Evolutionary conservation across 2,329 filamentous ascomycete species (phyloP).

Genomic region (Pseudopithomyces maydicus): DNA sequence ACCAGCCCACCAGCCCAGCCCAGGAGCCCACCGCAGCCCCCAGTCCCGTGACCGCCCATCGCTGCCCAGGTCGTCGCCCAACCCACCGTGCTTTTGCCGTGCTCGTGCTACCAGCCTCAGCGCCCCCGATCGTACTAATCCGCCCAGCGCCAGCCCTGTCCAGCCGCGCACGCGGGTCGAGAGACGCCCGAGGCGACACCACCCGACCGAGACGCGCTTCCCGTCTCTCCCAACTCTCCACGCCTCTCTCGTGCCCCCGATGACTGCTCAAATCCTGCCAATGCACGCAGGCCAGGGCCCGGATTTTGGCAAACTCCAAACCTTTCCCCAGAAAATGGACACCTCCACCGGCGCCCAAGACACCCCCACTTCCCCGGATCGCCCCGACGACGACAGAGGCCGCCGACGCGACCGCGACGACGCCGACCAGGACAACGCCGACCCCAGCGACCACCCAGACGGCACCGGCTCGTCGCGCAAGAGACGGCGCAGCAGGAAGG

Average conservation of each 20-base stretch:
- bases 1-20: conserved; percentile 6
- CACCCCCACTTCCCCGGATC: conserved; percentile 40
- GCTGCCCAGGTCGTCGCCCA: conserved; percentile 2
- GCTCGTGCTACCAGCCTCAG: conserved; percentile 11
- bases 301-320: conserved; percentile 41
- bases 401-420: conserved; percentile 44
- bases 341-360: conserved; percentile 30
- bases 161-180: conserved; percentile 22
- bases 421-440: conserved; percentile 32
- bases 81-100: conserved; percentile 5
- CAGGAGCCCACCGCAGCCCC: background rate
- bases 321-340: conserved; percentile 43
- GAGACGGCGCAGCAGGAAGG: conserved; percentile 74
- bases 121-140: conserved; percentile 16
- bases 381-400: conserved; percentile 39
- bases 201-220: conserved; percentile 14
- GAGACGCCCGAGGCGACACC: conserved; percentile 22
- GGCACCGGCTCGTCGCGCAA: conserved; percentile 52
- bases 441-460: conserved; percentile 31
- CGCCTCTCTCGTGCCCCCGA: conserved; percentile 19
- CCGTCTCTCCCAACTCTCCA: conserved; percentile 12
- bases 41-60: conserved; percentile 15
- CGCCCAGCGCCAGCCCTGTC: conserved; percentile 16
- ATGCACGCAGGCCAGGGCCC: conserved; percentile 45
- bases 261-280: conserved; percentile 46